phyloP scores from a whole-genome alignment of 2,329 filamentous ascomycete genomes.

The Epichloe sp. region DNA sequence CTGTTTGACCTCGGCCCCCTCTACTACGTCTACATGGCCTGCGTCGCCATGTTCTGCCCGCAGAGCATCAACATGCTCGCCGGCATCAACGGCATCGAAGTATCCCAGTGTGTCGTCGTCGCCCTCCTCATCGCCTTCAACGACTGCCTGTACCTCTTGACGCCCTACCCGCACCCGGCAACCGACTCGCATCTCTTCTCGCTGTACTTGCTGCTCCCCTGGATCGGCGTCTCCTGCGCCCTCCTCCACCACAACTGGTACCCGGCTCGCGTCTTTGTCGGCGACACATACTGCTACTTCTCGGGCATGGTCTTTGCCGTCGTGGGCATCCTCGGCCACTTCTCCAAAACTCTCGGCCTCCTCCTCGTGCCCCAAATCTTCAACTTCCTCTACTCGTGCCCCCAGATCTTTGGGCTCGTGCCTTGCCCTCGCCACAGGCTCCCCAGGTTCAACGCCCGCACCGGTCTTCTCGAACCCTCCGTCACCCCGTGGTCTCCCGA shows the following conservation, averaged over 20 bases:
- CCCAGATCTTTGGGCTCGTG: constrained; percentile 80
- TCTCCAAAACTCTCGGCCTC: constrained; percentile 89
- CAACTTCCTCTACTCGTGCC: constrained; percentile 90
- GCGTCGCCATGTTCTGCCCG: constrained; percentile 90
- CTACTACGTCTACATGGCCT: constrained; percentile 97
- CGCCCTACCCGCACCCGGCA: constrained; percentile 78
- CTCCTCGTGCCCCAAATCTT: constrained; percentile 88
- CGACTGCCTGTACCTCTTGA: constrained; percentile 75
- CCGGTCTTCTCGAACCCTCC: constrained; percentile 76
- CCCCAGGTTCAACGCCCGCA: constrained; percentile 74
- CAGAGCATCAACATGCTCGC: constrained; percentile 99
- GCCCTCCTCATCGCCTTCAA: constrained; percentile 74
- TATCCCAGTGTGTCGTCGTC: constrained; percentile 85
- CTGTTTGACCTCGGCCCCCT: constrained; percentile 69
- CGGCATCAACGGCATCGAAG: constrained; percentile 97
- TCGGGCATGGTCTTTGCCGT: constrained; percentile 98
- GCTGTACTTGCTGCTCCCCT: constrained; percentile 85
- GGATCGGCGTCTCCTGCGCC: constrained; percentile 81
- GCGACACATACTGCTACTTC: constrained; percentile 99
- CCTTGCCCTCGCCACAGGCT: constrained; percentile 89
- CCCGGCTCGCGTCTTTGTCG: constrained; percentile 87
- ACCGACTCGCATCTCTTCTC: constrained; percentile 95
- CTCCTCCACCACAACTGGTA: constrained; percentile 91
- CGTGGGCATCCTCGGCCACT: constrained; percentile 91
- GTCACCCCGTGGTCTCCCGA: constrained; percentile 60